These are phyloP conservation scores for Periconia digitata DNA, from an alignment of 2,329 filamentous ascomycete species.

Conservation along the genomic window DNA sequence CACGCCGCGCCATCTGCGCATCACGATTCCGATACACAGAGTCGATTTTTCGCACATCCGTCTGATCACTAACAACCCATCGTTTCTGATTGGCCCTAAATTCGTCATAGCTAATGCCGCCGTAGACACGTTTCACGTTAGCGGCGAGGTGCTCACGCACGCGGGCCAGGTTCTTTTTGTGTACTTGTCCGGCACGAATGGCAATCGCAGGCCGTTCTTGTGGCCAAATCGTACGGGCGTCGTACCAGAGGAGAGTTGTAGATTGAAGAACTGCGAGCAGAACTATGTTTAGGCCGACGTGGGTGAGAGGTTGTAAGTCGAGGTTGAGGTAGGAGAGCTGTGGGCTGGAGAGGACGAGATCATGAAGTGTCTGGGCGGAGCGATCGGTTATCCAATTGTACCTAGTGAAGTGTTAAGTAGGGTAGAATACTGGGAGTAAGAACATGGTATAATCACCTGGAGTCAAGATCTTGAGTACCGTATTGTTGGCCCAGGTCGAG, in stretches of 20 bases:
- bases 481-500: slow-evolving; percentile 53
- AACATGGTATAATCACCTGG: slow-evolving; percentile 9
- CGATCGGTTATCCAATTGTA: slow-evolving; percentile 53
- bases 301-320: slow-evolving; percentile 35
- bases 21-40: slow-evolving; percentile 43
- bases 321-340: slow-evolving; percentile 49
- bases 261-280: slow-evolving; percentile 32
- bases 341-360: slow-evolving; percentile 36
- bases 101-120: slow-evolving; percentile 20
- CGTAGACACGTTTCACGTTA: slow-evolving; percentile 28
- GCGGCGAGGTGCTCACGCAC: slow-evolving; percentile 14
- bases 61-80: slow-evolving; percentile 22
- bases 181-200: slow-evolving; percentile 22
- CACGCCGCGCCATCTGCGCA: slow-evolving; percentile 30
- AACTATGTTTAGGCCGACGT: slow-evolving; percentile 27
- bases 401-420: slow-evolving; percentile 3
- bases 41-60: slow-evolving; percentile 29
- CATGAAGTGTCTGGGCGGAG: slow-evolving; percentile 35
- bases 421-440: neutral
- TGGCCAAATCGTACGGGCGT: slow-evolving; percentile 42
- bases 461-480: slow-evolving; percentile 46
- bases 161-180: slow-evolving; percentile 13
- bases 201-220: slow-evolving; percentile 9
- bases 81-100: slow-evolving; percentile 22
- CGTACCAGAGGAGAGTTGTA: slow-evolving; percentile 42